Evolutionary conservation across 2,329 filamentous ascomycete species (phyloP), one percentile per base, ranked within the genome.

Genomic region (Calonectria pteridis): DNA sequence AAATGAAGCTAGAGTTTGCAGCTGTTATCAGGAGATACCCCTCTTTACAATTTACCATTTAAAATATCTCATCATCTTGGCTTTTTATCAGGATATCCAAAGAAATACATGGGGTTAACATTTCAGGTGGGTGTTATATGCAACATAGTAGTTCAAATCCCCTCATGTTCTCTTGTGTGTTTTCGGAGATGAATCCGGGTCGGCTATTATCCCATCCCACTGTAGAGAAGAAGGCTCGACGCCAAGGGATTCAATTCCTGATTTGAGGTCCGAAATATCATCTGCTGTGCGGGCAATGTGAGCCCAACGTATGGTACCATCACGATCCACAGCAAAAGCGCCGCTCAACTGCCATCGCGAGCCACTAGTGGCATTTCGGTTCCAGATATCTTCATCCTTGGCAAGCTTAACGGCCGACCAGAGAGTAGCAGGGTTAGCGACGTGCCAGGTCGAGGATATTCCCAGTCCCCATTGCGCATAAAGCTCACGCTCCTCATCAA

Each of bases 401-500:
- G 89, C 91, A 31, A 94, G 84, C 70, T 85, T 88, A 73, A 90
- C 90, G 2, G 89, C 88, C n/a, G 85, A 87, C 79, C 87, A 90
- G 72, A 94, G 75, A n/a, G 88, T 87, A 68, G 86, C 81, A 0
- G 92, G 92, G 69, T 87, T 90, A 20, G 93, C 82, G 7, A 93
- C 88, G 79, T 94, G 92, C 88, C 90, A 92, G 72, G 90, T 89
- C 26, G 86, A 88, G 2, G 89, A 89, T 4, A 90, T 83, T 9
- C 92, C 92, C 3, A 95, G 85, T 0, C 93, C 93, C 91, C 92
- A 94, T 70, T 87, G 85, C 3, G 89, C 89, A 80, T 93, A 94
- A 4, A 91, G 82, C 72, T 91, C 87, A 64, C 92, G 87, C 59
- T 89, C 85, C 18, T 88, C 83, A 82, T 95, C 93, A 35, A 92